Evolutionary conservation across 768 basidiomycete genomes (phyloP), one percentile per base, ranked within the genome.

Genomic region (Tricholoma sp.): DNA sequence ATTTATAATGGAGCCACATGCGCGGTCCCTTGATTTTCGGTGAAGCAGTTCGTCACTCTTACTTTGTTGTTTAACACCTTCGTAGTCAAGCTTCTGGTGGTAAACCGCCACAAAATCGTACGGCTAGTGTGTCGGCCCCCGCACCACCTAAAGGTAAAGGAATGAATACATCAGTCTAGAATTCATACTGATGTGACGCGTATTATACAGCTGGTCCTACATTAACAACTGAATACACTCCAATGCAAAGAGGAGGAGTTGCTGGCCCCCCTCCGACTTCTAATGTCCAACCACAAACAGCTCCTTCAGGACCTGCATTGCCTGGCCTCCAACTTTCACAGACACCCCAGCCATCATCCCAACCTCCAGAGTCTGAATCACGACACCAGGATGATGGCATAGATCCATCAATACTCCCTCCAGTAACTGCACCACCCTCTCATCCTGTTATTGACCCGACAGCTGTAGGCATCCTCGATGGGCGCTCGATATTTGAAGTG

Each of bases 1-100:
- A 75, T 89, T 96, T 61, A 93, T 96, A 54, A 87, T 92, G 83
- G 91, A 96, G 64, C 84, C 84, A 2, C 75, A 84, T 8, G 70
- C 83, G 15, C 85, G 84, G 54, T 88, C 85, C 4, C 72, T 89
- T 17, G 90, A 93, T 72, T 83, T 92, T 64, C 80, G 90, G 87
- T 87, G 66, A 53, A 74, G 39, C 42, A 2, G 54, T 58, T 54
- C 58, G 33, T 34, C 4, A 37, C 39, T 24, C 34, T 13, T 28
- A 53, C 44, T 12, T 31, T 44, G 24, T n/a, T 32, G 4, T 11
- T 57, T 56, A 45, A 54, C 52, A 10, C 36, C 24, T 28, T n/a
- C 53, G 34, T 59, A 78, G 77, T 55, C 75, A 76, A 61, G 68
- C 67, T 50, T 61, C 70, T 42, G 63, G 68, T 41, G 66, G 66